Conservation (phyloP, 2,329 filamentous ascomycete genomes). For the Immersiporthe knoxdaviesiana region DNA sequence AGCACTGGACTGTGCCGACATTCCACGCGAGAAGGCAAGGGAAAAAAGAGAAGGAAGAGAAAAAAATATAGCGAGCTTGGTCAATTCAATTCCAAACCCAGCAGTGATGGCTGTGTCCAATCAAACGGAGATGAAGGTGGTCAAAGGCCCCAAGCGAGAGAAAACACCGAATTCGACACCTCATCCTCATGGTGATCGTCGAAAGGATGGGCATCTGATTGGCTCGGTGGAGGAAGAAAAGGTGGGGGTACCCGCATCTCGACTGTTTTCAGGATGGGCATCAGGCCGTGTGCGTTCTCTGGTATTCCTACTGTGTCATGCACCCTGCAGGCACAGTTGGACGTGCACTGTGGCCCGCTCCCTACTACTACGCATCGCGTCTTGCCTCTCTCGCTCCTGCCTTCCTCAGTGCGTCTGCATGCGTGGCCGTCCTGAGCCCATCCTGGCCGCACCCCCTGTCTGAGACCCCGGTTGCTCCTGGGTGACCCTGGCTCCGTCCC, state of each 20-base stretch:
- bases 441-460: slow-evolving; percentile 1
- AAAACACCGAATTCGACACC: neutral
- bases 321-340: neutral
- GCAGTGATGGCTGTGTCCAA: slow-evolving; percentile 10
- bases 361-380: too few species aligned
- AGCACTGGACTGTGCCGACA: slow-evolving; percentile 12
- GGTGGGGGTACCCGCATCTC: neutral
- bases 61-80: slow-evolving; percentile 15
- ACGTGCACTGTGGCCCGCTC: neutral
- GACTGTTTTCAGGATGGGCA: neutral
- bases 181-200: slow-evolving; percentile 16
- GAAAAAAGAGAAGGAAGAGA: neutral
- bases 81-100: slow-evolving; percentile 8
- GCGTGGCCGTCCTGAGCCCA: slow-evolving; percentile 10
- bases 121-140: slow-evolving; percentile 8
- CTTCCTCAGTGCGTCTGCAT: slow-evolving; percentile 1
- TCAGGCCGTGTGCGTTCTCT: neutral
- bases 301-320: neutral
- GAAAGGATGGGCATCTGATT: neutral
- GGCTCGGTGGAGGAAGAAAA: neutral
- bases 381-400: slow-evolving; percentile 1
- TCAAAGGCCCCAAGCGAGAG: slow-evolving; percentile 9
- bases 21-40: too few species aligned
- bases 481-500: neutral
- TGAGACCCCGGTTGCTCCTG: slow-evolving; percentile 1